Conservation (phyloP, 2,329 filamentous ascomycete genomes). For the Sclerotinia subarctica region DNA sequence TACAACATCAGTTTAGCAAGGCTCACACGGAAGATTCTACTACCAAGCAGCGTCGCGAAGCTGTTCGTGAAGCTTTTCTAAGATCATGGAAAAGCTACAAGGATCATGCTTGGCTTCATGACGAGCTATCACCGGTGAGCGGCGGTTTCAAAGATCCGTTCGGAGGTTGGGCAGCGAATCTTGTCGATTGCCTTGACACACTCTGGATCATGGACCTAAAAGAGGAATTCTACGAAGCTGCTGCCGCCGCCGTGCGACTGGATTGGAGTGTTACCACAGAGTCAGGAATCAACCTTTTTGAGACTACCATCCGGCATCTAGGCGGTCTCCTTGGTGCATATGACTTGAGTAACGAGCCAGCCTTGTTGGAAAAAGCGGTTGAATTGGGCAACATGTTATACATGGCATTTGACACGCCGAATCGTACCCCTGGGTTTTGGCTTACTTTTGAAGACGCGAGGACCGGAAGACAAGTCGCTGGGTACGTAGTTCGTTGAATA, state of each 20-base stretch:
- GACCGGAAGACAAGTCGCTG: conserved; percentile 6
- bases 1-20: conserved; percentile 8
- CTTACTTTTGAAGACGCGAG: conserved; percentile 18
- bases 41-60: conserved; percentile 14
- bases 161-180: conserved; percentile 81
- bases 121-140: conserved; percentile 74
- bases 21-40: background rate
- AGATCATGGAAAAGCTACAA: conserved; percentile 77
- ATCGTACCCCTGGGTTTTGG: conserved; percentile 16
- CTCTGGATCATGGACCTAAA: conserved; percentile 80
- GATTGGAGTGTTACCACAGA: conserved; percentile 24
- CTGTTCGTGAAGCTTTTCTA: conserved; percentile 28
- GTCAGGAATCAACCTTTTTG: conserved; percentile 38
- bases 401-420: conserved; percentile 44
- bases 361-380: conserved; percentile 34
- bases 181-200: conserved; percentile 77
- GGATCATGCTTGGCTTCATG: conserved; percentile 74
- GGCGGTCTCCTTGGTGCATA: conserved; percentile 41
- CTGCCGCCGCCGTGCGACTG: conserved; percentile 60
- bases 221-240: conserved; percentile 62
- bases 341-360: conserved; percentile 34
- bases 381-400: conserved; percentile 38
- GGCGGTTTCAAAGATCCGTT: conserved; percentile 71
- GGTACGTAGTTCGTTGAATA: background rate
- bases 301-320: conserved; percentile 42